These are phyloP conservation scores for Paraphaeosphaeria minitans DNA, from an alignment of 2,329 filamentous ascomycete species.

Conservation along the genomic window DNA sequence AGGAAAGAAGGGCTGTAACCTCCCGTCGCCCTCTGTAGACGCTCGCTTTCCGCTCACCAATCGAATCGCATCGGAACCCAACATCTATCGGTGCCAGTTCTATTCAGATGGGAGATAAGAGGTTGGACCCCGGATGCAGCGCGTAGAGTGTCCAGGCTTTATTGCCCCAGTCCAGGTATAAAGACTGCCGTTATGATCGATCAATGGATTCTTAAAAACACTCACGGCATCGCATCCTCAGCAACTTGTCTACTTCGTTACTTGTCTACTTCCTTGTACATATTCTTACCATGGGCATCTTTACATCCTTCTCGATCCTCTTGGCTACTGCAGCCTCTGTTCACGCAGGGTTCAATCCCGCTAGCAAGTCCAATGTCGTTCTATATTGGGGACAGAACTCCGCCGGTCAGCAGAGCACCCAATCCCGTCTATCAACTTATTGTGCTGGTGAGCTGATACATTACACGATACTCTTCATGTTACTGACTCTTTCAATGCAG, in stretches of 20 bases:
- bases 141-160: not conserved
- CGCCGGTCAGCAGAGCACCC: conserved; percentile 18
- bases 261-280: conserved; percentile 7
- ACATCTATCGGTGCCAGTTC: not conserved
- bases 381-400: conserved; percentile 67
- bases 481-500: conserved; percentile 59
- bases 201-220: not conserved
- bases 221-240: not conserved
- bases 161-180: not conserved
- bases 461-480: not conserved
- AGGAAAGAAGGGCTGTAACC: not conserved
- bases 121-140: not conserved
- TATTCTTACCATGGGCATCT: conserved; percentile 13
- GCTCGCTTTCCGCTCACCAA: not conserved
- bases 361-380: conserved; percentile 57
- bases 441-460: conserved; percentile 15
- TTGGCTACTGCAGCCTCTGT: conserved; percentile 10
- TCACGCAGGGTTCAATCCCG: conserved; percentile 25
- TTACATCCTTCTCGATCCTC: conserved; percentile 3
- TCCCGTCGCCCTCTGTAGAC: not conserved
- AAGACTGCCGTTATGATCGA: not conserved
- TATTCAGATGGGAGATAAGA: not conserved
- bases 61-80: conserved; percentile 2
- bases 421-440: conserved; percentile 22
- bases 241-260: not conserved